Percentiles rank a stretch among this genome's conserved stretches.
Conservation (phyloP, 2,329 filamentous ascomycete species). For the Phaeosphaeria sp. region DNA sequence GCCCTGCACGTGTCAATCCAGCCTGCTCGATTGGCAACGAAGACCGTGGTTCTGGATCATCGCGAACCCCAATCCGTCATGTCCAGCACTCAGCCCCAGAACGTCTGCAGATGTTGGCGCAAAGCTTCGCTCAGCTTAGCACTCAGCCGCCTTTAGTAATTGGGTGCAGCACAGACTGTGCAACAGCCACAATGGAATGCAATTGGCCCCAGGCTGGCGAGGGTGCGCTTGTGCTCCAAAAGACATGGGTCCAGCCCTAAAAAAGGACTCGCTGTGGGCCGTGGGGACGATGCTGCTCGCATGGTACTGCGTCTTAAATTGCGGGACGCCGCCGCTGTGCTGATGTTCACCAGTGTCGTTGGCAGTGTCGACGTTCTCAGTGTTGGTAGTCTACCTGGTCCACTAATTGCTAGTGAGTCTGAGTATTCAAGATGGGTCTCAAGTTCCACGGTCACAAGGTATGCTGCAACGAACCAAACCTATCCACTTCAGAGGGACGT, state of each 20-base stretch:
- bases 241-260: constrained; percentile 10
- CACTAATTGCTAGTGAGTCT: neutral
- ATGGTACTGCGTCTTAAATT: constrained; percentile 8
- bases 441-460: constrained; percentile 40
- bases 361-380: neutral
- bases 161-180: constrained; percentile 7
- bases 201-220: constrained; percentile 10
- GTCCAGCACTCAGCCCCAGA: constrained; percentile 4
- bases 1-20: constrained; percentile 6
- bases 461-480: neutral
- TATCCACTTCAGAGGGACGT: neutral
- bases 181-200: constrained; percentile 17
- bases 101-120: constrained; percentile 3
- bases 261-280: constrained; percentile 10
- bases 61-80: constrained; percentile 1
- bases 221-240: constrained; percentile 8
- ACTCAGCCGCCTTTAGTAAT: constrained; percentile 8
- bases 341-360: neutral
- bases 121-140: constrained; percentile 16
- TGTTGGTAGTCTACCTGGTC: neutral
- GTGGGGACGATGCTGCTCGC: constrained; percentile 3
- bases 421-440: constrained; percentile 34
- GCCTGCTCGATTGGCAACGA: constrained; percentile 3
- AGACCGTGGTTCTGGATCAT: constrained; percentile 6
- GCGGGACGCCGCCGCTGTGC: constrained; percentile 7